Conservation (phyloP, 345 rosid genomes). For the Capsella bursapastoris region DNA sequence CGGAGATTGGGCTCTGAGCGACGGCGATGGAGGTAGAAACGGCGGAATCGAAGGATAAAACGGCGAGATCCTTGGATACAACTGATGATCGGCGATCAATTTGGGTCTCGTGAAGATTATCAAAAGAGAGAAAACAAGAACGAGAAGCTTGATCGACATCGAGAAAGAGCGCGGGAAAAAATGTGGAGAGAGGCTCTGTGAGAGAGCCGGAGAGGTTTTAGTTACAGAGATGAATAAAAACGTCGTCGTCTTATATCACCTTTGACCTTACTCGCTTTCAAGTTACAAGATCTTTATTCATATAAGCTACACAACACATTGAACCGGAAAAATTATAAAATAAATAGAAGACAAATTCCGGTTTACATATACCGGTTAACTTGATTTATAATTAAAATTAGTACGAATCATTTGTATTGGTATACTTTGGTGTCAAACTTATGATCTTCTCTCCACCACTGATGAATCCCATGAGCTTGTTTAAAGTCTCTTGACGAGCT, state of each 20-base stretch:
- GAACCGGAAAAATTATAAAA: constrained; percentile 18
- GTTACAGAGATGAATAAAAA: constrained; percentile 1
- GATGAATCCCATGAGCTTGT: constrained; percentile 90
- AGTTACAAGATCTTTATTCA: too few relatives aligned
- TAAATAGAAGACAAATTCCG: constrained; percentile 27
- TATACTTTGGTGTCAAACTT: constrained; percentile 57
- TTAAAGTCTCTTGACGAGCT: constrained; percentile 54
- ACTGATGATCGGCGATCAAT: constrained; percentile 36
- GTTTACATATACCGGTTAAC: neutral
- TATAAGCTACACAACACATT: neutral
- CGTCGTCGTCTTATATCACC: constrained; percentile 27
- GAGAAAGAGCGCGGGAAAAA: constrained; percentile 45
- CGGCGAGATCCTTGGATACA: constrained; percentile 27
- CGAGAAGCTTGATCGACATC: constrained; percentile 48
- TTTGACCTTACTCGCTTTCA: too few relatives aligned
- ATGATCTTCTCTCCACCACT: constrained; percentile 84
- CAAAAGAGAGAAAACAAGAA: constrained; percentile 47
- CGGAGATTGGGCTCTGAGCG: constrained; percentile 24
- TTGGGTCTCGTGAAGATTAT: constrained; percentile 42
- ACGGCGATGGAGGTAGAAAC: constrained; percentile 31
- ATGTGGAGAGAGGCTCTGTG: constrained; percentile 20
- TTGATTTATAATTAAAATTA: neutral
- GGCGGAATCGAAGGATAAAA: constrained; percentile 5
- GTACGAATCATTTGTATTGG: constrained; percentile 49
- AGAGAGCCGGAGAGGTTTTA: neutral